A percentile compares a stretch with the other conserved stretches of the same genome.
Conservation (phyloP, 441 rosid species). For the Euphorbia schlechtendalii region DNA sequence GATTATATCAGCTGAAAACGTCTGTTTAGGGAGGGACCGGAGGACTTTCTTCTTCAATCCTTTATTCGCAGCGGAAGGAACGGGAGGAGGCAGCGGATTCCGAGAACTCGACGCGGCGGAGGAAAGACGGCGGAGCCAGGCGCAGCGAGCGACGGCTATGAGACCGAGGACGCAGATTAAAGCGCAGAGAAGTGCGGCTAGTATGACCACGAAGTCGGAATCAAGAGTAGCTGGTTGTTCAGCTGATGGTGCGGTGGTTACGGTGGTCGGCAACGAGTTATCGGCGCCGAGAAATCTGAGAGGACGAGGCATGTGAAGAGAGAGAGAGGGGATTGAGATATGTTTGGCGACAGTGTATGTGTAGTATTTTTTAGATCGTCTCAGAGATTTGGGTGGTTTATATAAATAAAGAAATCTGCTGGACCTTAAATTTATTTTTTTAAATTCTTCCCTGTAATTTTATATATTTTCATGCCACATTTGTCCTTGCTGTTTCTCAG, state of each 20-base stretch:
- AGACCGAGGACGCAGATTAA: slow-evolving; percentile 79
- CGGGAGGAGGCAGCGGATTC: slow-evolving; percentile 17
- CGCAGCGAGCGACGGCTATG: slow-evolving; percentile 69
- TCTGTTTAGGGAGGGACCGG: slow-evolving; percentile 59
- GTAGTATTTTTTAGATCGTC: too few species aligned
- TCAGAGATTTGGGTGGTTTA: slow-evolving; percentile 14
- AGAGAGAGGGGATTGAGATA: not conserved
- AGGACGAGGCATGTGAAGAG: slow-evolving; percentile 44
- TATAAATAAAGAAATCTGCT: not conserved
- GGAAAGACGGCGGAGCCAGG: slow-evolving; percentile 57
- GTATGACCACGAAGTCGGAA: slow-evolving; percentile 76
- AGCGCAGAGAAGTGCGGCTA: slow-evolving; percentile 92
- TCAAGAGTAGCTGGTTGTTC: slow-evolving; percentile 37
- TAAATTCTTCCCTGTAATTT: too few species aligned
- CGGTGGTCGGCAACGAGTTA: slow-evolving; percentile 24
- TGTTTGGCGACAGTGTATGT: not conserved
- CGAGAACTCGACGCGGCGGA: slow-evolving; percentile 1
- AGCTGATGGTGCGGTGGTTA: slow-evolving; percentile 22
- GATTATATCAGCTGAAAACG: slow-evolving; percentile 36
- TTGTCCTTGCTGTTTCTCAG: not conserved
- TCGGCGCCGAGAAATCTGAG: slow-evolving; percentile 40
- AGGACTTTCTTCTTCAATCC: slow-evolving; percentile 83
- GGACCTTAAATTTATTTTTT: not conserved
- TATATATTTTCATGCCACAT: not conserved
- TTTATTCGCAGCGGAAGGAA: slow-evolving; percentile 50